Evolutionary conservation across 805 yeast species (phyloP).

Genomic region (Osmozyma mogii): DNA sequence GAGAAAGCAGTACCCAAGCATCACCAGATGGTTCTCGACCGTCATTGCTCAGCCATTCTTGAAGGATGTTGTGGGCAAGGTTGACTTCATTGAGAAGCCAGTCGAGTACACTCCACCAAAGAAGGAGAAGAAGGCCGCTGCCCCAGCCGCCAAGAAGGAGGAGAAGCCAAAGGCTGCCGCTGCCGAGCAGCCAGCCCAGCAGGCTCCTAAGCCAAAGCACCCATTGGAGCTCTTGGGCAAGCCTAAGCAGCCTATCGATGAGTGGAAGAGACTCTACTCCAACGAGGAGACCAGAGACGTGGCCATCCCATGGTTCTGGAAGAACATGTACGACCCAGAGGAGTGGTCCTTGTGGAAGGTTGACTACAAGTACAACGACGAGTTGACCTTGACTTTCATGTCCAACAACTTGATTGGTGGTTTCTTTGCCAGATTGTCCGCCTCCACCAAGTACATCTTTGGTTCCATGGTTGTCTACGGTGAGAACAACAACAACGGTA

Average conservation of each 20-base stretch:
- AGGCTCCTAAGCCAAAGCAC: conserved; percentile 77
- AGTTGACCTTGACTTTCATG: conserved; percentile 94
- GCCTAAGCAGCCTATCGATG: conserved; percentile 64
- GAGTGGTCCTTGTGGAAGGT: conserved; percentile 96
- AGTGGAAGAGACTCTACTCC: conserved; percentile 95
- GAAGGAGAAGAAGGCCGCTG: conserved; percentile 57
- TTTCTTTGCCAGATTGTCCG: conserved; percentile 91
- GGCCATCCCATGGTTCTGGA: conserved; percentile 98
- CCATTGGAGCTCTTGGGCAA: conserved; percentile 83
- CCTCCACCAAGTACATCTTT: conserved; percentile 88
- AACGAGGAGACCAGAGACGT: conserved; percentile 93
- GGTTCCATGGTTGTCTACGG: conserved; percentile 95
- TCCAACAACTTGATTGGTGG: conserved; percentile 97
- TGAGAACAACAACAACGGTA: conserved; percentile 97
- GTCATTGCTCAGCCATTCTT: conserved; percentile 39
- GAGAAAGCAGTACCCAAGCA: conserved; percentile 55
- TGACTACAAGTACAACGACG: conserved; percentile 96
- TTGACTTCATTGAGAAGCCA: conserved; percentile 58
- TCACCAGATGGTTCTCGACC: conserved; percentile 67
- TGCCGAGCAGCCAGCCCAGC: conserved; percentile 34
- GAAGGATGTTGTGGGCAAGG: conserved; percentile 40
- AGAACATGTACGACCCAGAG: conserved; percentile 75
- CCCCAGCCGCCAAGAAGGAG: conserved; percentile 34
- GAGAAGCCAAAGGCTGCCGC: conserved; percentile 23
- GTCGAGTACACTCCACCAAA: conserved; percentile 54